Conservation (phyloP, 148 eudicot species). For the Vaccinium corymbosum region DNA sequence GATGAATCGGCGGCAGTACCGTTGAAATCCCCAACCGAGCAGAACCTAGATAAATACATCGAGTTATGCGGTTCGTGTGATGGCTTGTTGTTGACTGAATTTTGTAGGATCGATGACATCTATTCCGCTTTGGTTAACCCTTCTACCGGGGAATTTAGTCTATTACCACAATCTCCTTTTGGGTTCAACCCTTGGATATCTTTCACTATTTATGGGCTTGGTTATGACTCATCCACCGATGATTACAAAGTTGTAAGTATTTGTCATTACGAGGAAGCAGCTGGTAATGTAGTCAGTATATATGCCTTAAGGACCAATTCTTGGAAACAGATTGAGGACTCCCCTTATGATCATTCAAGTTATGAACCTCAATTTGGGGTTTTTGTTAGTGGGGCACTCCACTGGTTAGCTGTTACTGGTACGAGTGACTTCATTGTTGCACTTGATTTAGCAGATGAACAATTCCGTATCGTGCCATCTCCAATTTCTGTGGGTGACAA, state of each 20-base stretch:
- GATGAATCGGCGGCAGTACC: neutral
- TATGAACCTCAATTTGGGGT: neutral
- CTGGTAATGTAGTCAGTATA: neutral
- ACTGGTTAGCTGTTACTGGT: neutral
- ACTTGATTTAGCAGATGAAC: conserved; percentile 2
- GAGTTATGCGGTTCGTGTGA: neutral
- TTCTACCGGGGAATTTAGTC: too few relatives aligned
- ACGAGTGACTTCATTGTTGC: neutral
- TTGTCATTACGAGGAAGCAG: too few relatives aligned
- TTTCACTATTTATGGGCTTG: too few relatives aligned
- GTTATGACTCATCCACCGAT: too few relatives aligned
- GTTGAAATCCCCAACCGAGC: neutral
- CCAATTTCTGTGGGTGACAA: neutral
- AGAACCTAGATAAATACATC: neutral
- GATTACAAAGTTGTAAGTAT: too few relatives aligned
- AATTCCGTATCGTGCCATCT: neutral
- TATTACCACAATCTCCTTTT: too few relatives aligned
- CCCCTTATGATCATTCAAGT: neutral
- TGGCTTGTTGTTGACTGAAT: neutral
- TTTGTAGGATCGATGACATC: too few relatives aligned
- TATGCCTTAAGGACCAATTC: neutral
- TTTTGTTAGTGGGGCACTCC: conserved; percentile 1
- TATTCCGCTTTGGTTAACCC: too few relatives aligned
- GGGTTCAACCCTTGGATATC: too few relatives aligned
- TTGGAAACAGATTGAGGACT: neutral